Conservation (phyloP, 495 filamentous ascomycete species). For the Penicilliopsis zonata region DNA sequence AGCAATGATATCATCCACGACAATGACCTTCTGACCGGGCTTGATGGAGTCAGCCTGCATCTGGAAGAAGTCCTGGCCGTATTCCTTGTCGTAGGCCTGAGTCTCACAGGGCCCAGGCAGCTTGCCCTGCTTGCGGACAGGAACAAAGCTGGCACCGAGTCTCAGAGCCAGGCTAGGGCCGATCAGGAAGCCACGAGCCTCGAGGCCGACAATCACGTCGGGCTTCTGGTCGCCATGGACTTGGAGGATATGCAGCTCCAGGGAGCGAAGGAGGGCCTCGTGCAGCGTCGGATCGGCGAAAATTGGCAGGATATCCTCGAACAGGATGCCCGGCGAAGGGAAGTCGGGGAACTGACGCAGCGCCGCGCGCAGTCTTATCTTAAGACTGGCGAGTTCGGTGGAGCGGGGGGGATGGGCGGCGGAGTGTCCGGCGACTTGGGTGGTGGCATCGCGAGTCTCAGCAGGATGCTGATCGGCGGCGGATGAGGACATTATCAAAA, state of each 20-base stretch:
- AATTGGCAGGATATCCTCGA: conserved; percentile 97
- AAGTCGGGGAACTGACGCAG: conserved; percentile 84
- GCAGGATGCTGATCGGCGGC: conserved; percentile 10
- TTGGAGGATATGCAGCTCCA: conserved; percentile 69
- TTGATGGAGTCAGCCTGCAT: conserved; percentile 81
- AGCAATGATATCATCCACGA: conserved; percentile 97
- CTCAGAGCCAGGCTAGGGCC: conserved; percentile 81
- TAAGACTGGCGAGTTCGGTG: conserved; percentile 89
- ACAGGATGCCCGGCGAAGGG: conserved; percentile 85
- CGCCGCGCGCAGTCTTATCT: conserved; percentile 55
- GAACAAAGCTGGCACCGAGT: conserved; percentile 81
- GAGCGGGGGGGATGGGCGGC: conserved; percentile 51
- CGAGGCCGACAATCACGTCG: conserved; percentile 86
- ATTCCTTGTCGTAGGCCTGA: conserved; percentile 86
- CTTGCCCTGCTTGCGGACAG: conserved; percentile 93
- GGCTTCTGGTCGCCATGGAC: conserved; percentile 44
- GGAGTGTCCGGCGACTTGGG: conserved; percentile 36
- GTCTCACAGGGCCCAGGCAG: conserved; percentile 79
- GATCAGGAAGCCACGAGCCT: conserved; percentile 92
- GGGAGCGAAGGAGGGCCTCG: conserved; percentile 64
- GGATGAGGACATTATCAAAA: conserved; percentile 43
- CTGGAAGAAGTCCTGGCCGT: conserved; percentile 92
- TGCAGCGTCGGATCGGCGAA: conserved; percentile 75
- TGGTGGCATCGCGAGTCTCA: conserved; percentile 29
- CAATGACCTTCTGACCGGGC: conserved; percentile 75